phyloP scores from a whole-genome alignment of 139 green algal species.

The Haematococcus sp. region DNA sequence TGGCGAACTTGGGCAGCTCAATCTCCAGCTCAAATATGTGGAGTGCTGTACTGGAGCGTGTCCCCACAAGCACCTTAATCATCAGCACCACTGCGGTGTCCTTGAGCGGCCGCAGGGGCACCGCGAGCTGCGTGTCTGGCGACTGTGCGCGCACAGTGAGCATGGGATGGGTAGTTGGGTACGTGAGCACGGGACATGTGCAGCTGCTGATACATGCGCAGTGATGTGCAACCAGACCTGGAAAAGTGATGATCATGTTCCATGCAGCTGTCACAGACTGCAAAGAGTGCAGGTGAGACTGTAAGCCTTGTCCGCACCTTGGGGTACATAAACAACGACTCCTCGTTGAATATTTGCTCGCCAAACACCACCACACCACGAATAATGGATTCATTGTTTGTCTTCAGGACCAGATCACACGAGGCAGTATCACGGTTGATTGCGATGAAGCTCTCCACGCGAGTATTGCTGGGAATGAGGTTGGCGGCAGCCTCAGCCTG shows the following conservation, averaged over 20 bases:
- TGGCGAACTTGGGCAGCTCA: conserved; percentile 70
- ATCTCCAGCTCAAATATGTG: conserved; percentile 75
- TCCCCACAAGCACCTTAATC: conserved; percentile 61
- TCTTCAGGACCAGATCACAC: conserved; percentile 47
- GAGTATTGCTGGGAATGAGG: conserved; percentile 48
- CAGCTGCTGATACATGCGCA: no score
- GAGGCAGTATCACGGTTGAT: conserved; percentile 37
- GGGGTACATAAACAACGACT: conserved; percentile 39
- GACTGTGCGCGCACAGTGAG: no score
- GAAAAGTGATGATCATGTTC: no score
- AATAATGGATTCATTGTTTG: conserved; percentile 61
- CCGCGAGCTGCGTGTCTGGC: conserved; percentile 18
- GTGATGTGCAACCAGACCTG: no score
- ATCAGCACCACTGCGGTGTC: conserved; percentile 54
- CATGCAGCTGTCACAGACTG: no score
- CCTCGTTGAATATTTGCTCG: conserved; percentile 56
- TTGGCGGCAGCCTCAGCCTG: not conserved
- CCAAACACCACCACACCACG: conserved; percentile 53
- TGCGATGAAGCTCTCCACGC: conserved; percentile 50
- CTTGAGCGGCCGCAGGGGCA: conserved; percentile 47
- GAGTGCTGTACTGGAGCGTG: conserved; percentile 32
- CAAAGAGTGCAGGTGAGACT: not conserved
- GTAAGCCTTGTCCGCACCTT: no score
- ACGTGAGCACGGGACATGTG: no score
- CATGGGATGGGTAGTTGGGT: no score